A percentile compares a stretch with the other conserved stretches of the same genome.
These are phyloP conservation scores for Filobasidium floriforme DNA, from an alignment of 768 basidiomycete genomes.

Conservation along the genomic window DNA sequence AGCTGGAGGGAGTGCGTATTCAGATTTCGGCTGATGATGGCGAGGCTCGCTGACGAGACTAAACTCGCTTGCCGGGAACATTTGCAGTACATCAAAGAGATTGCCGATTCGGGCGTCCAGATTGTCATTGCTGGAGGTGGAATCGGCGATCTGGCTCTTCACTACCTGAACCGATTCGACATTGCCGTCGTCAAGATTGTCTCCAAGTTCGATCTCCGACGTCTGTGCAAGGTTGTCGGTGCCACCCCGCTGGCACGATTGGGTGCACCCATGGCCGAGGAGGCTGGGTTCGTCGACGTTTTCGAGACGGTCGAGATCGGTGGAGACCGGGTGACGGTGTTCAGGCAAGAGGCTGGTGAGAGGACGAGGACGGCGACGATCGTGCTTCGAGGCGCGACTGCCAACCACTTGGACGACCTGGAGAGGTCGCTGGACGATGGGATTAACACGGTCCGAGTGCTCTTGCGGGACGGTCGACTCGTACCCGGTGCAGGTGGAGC, in stretches of 20 bases:
- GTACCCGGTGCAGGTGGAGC: constrained; percentile 91
- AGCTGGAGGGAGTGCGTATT: constrained; percentile 68
- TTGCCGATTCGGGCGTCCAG: constrained; percentile 89
- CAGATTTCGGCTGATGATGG: background rate
- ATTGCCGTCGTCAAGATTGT: constrained; percentile 95
- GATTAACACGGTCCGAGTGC: constrained; percentile 85
- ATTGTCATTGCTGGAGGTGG: constrained; percentile 87
- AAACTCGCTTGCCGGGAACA: background rate
- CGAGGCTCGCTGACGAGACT: background rate
- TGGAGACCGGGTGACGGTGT: constrained; percentile 93
- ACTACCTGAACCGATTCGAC: constrained; percentile 87
- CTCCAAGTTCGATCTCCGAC: constrained; percentile 93
- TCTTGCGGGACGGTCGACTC: constrained; percentile 80
- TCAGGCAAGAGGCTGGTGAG: constrained; percentile 78
- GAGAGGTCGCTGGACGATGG: constrained; percentile 96
- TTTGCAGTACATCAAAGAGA: constrained; percentile 83
- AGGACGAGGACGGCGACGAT: constrained; percentile 86
- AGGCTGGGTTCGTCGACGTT: constrained; percentile 85
- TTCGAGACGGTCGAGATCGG: constrained; percentile 95
- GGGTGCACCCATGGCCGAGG: constrained; percentile 91
- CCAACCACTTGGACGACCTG: constrained; percentile 88
- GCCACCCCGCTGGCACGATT: constrained; percentile 93
- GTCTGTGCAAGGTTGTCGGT: constrained; percentile 87
- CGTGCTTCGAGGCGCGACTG: constrained; percentile 87
- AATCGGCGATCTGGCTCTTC: constrained; percentile 89